phyloP scores from a whole-genome alignment of 345 rosid genomes.

The Citrus medica region DNA sequence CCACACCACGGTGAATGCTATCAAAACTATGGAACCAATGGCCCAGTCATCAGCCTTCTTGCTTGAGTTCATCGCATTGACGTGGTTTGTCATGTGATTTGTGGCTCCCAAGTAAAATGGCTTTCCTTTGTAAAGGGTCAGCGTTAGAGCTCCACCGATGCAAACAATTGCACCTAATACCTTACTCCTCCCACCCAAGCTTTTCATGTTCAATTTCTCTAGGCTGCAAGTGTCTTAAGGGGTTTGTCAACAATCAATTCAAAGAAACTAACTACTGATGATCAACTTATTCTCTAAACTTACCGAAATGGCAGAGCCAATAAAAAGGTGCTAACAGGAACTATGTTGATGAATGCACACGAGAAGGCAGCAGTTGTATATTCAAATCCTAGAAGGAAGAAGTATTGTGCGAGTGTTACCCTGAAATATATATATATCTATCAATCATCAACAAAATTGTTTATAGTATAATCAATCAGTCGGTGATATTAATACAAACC shows the following conservation, averaged over 20 bases:
- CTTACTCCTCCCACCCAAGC: slow-evolving; percentile 41
- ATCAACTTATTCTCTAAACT: not conserved
- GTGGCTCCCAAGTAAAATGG: slow-evolving; percentile 25
- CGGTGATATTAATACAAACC: slow-evolving; percentile 36
- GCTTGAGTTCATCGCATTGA: not conserved
- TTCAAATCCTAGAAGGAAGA: slow-evolving; percentile 64
- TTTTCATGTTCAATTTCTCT: slow-evolving; percentile 49
- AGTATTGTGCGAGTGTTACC: slow-evolving; percentile 63
- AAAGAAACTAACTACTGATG: not conserved
- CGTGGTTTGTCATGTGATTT: not conserved
- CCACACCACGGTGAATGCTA: slow-evolving; percentile 29
- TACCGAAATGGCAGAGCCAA: slow-evolving; percentile 65
- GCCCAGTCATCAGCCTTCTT: slow-evolving; percentile 37
- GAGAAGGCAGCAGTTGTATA: slow-evolving; percentile 69
- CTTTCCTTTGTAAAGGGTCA: slow-evolving; percentile 51
- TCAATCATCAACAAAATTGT: not conserved
- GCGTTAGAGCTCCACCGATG: slow-evolving; percentile 50
- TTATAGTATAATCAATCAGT: not conserved
- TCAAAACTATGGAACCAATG: slow-evolving; percentile 39
- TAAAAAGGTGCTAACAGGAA: slow-evolving; percentile 62
- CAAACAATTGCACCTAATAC: slow-evolving; percentile 50
- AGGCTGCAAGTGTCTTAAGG: slow-evolving; percentile 22
- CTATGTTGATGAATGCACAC: slow-evolving; percentile 54
- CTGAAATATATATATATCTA: slow-evolving; percentile 24
- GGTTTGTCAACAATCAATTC: not conserved